Evolutionary conservation across 192 early-diverging fungal genomes (phyloP), one percentile per base, ranked within the genome.

Genomic region (Gonapodya prolifera): DNA sequence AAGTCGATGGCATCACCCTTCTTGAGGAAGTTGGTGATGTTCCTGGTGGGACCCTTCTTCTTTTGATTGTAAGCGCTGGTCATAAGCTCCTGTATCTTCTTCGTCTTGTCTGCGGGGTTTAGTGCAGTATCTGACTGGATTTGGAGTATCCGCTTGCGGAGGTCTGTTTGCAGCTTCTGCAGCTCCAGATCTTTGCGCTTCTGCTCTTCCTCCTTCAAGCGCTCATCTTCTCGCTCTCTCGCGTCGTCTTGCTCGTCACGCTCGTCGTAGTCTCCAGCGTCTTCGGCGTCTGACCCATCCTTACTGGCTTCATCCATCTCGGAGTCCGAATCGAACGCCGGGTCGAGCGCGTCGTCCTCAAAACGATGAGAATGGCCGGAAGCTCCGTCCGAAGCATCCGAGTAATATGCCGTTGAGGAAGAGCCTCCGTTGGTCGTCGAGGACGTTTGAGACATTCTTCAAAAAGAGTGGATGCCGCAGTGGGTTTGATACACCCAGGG

Each of bases 71-170:
- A 90, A 30, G 75, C 35, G 1, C 61, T 71, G 23, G 87, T 81
- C 85, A 89, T 88, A 32, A 89, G 82, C 34, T 89, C 85, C 87
- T 88, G 92, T n/a, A 94, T 91, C 75, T 83, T 82, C 77, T 82
- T 84, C 16, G 91, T 89, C 77, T 94, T 94, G 36, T 90, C 87
- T n/a, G 80, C 80, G 35, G 86, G 78, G 30, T 80, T 35, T 13
- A 92, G 78, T 16, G 75, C 28, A 16, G 78, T 73, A 77, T 93
- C 84, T 31, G 75, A 33, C 77, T 91, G 92, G 73, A 93, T 93
- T 0, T 79, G 83, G 35, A 91, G 82, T 75, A 94, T 94, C 77
- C 86, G 89, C 70, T 83, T 85, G 69, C 92, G 78, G 77, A 94
- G 69, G 33, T 88, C 82, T 31, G 76, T 33, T 78, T 88, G 87